Evolutionary conservation across 768 basidiomycete genomes (phyloP).

Genomic region (Panaeolus cyanescens): DNA sequence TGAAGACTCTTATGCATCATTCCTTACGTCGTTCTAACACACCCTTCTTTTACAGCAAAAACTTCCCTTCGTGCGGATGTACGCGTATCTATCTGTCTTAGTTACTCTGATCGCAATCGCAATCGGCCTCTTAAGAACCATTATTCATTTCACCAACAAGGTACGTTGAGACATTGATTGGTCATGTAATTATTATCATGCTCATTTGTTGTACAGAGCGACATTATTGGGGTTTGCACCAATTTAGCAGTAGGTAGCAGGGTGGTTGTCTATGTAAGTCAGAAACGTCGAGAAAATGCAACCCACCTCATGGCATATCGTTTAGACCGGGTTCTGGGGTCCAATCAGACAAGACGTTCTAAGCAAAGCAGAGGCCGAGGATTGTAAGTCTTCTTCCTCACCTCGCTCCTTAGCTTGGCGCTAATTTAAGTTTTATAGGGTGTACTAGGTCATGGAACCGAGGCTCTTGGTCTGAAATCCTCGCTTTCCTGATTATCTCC

Average conservation of each 20-base stretch:
- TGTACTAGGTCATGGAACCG: slow-evolving; percentile 62
- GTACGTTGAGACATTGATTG: slow-evolving; percentile 29
- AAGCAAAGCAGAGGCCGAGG: slow-evolving; percentile 37
- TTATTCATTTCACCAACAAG: slow-evolving; percentile 73
- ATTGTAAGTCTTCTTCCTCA: slow-evolving; percentile 39
- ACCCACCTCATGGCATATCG: not conserved
- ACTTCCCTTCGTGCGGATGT: slow-evolving; percentile 51
- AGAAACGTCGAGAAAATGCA: not conserved
- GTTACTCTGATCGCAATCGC: slow-evolving; percentile 52
- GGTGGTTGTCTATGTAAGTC: slow-evolving; percentile 36
- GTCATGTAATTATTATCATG: not conserved
- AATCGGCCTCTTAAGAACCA: slow-evolving; percentile 52
- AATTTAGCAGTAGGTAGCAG: slow-evolving; percentile 33
- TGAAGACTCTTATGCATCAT: slow-evolving; percentile 23
- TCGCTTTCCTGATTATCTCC: slow-evolving; percentile 59
- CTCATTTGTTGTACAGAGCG: slow-evolving; percentile 37
- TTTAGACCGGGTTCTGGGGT: slow-evolving; percentile 58
- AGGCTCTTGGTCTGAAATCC: slow-evolving; percentile 69
- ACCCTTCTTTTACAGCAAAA: slow-evolving; percentile 47
- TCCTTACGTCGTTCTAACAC: not conserved
- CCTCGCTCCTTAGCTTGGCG: not conserved
- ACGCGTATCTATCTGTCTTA: slow-evolving; percentile 50
- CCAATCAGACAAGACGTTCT: slow-evolving; percentile 34
- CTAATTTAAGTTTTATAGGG: slow-evolving; percentile 41
- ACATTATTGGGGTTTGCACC: slow-evolving; percentile 60